A percentile compares a stretch with the other conserved stretches of the same genome.
Conservation (phyloP, 495 filamentous ascomycete genomes). For the Astrothelium subdiscretum region DNA sequence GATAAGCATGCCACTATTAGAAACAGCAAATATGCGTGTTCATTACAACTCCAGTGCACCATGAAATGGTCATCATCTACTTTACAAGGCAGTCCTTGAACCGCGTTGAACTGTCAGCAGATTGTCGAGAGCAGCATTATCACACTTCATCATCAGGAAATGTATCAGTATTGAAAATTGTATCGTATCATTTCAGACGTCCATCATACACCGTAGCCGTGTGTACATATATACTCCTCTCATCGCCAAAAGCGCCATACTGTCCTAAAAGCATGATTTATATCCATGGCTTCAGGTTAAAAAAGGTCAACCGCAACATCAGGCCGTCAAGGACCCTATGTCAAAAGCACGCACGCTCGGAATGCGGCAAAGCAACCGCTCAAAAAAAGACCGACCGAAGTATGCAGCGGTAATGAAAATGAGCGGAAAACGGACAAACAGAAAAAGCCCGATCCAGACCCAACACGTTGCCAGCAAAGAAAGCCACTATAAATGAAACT, state of each 20-base stretch:
- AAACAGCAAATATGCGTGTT: no score
- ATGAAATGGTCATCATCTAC: no score
- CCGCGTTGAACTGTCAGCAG: no score
- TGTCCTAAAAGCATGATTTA: background rate
- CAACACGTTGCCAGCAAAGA: background rate
- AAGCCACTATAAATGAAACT: background rate
- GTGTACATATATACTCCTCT: background rate
- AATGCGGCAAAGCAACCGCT: background rate
- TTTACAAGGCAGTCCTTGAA: no score
- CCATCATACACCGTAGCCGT: background rate
- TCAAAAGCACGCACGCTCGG: background rate
- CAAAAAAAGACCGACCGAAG: background rate
- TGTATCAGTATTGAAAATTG: background rate
- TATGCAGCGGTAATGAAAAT: background rate
- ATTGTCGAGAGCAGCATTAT: background rate
- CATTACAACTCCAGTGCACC: no score
- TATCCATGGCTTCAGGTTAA: background rate
- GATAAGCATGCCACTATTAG: no score
- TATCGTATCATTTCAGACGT: background rate
- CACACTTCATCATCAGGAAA: background rate
- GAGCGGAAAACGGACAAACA: background rate
- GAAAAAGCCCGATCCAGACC: background rate
- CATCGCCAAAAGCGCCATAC: background rate
- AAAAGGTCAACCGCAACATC: background rate
- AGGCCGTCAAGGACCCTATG: background rate